Percentiles rank a stretch among this genome's conserved stretches.
phyloP scores from a whole-genome alignment of 1,284 basidiomycete genomes.

The Ceratobasidium sp. region DNA sequence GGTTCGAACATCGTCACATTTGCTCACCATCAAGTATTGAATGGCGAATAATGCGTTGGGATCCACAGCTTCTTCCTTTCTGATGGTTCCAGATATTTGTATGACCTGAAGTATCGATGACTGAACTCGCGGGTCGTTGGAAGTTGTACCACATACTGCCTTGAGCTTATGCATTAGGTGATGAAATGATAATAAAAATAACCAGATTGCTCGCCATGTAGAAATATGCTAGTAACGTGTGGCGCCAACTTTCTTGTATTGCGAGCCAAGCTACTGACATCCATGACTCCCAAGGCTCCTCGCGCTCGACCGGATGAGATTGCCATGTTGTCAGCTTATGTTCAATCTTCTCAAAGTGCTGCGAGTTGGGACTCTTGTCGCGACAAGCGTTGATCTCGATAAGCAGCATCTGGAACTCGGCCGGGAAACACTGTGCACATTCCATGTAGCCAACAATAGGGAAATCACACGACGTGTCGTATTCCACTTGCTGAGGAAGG shows the following conservation, averaged over 20 bases:
- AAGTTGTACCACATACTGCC: slow-evolving; percentile 4
- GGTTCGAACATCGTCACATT: too few relatives aligned
- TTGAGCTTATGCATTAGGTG: neutral
- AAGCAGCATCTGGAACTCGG: neutral
- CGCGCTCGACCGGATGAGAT: neutral
- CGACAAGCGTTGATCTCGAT: neutral
- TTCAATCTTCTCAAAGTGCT: neutral
- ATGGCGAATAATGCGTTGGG: neutral
- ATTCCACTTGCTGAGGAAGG: slow-evolving; percentile 5
- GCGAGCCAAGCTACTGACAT: neutral
- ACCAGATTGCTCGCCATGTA: slow-evolving; percentile 5
- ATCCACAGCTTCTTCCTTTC: neutral
- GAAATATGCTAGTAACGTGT: slow-evolving; percentile 1
- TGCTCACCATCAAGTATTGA: slow-evolving; percentile 9
- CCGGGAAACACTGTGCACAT: neutral
- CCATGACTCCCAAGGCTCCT: slow-evolving; percentile 16
- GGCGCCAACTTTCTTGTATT: slow-evolving; percentile 27
- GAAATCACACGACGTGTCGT: neutral
- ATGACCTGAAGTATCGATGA: slow-evolving; percentile 6
- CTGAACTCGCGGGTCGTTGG: neutral
- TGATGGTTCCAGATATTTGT: neutral
- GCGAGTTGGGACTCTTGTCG: neutral
- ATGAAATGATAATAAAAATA: too few relatives aligned
- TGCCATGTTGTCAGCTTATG: slow-evolving; percentile 1
- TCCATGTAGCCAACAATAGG: neutral